Evolutionary conservation across 352 stramenopile species (phyloP).

Genomic region (Phytophthora pini): DNA sequence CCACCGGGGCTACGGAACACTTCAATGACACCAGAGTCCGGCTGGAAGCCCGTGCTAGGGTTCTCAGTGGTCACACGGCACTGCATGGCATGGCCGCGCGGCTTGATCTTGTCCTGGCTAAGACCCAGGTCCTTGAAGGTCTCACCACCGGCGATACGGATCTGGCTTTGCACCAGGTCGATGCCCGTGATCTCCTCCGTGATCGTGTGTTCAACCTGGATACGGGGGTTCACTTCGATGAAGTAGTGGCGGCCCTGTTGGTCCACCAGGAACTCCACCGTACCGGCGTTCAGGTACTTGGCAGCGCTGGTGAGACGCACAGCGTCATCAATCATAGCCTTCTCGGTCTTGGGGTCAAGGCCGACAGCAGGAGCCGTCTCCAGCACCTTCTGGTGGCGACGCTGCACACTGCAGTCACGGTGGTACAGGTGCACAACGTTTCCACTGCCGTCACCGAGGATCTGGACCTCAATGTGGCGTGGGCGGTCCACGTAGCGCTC

Average conservation of each 20-base stretch:
- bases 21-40: slow-evolving; percentile 97
- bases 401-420: slow-evolving; percentile 98
- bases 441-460: slow-evolving; percentile 94
- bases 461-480: slow-evolving; percentile 98
- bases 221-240: slow-evolving; percentile 98
- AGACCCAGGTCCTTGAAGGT: slow-evolving; percentile 94
- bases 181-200: slow-evolving; percentile 94
- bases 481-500: slow-evolving; percentile 96
- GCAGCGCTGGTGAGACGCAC: slow-evolving; percentile 90
- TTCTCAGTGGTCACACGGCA: slow-evolving; percentile 97
- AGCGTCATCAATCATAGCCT: slow-evolving; percentile 94
- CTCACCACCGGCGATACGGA: slow-evolving; percentile 93
- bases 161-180: slow-evolving; percentile 97
- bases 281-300: slow-evolving; percentile 97
- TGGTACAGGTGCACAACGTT: slow-evolving; percentile 96
- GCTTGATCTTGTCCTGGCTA: slow-evolving; percentile 94
- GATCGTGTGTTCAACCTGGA: slow-evolving; percentile 96
- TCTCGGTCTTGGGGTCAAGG: slow-evolving; percentile 79
- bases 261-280: slow-evolving; percentile 98
- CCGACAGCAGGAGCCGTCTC: slow-evolving; percentile 94
- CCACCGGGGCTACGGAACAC: slow-evolving; percentile 95
- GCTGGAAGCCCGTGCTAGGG: slow-evolving; percentile 94
- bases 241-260: slow-evolving; percentile 94
- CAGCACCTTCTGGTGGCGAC: slow-evolving; percentile 98
- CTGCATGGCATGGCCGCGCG: slow-evolving; percentile 96